Evolutionary conservation across 371 early-diverging fungal genomes (phyloP), one percentile per base, ranked within the genome.

Genomic region (Capillidium rhysosporum): DNA sequence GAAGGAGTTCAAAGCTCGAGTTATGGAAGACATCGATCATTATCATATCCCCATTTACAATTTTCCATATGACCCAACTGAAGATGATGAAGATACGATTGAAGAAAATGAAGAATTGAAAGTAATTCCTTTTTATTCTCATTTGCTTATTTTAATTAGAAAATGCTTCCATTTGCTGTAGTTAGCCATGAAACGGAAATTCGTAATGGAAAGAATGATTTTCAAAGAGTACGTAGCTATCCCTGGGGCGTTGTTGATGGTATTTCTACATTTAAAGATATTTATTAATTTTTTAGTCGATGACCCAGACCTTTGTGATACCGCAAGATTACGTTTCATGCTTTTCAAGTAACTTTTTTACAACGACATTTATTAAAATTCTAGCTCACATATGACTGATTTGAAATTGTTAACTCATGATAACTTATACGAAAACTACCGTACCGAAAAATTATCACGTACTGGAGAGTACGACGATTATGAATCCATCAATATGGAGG

Each of bases 221-320:
- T 65, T n/a, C 60, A 61, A 47, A 73, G 70, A 56, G 80, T 95
- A 28, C 81, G 98, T 45, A 89, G 83, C 61, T 99, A 98, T 65
- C 95, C 94, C n/a, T 99, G 99, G 99, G 99, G 99, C 61, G 77
- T 90, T 52, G 92, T 98, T 30, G 94, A 97, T 68, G 69, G 69
- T 69, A 61, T 39, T 54, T 7, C 14, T 28, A 49, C 16, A n/a
- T 44, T 31, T 21, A 39, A 21, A 9, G 20, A 56, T 34, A 20
- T 39, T 28, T 56, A 26, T 29, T 18, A 10, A 24, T 23, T 2
- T 24, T 46, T 52, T 20, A 34, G 56, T 58, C 26, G 51, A 52
- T 2, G 18, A 47, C 14, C 40, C 57, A 4, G 51, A 57, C 1
- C n/a, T 52, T n/a, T 52, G 91, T 62, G 99, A 99, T 63, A 98